Evolutionary conservation across 2,329 filamentous ascomycete species (phyloP).

Genomic region (Talaromyces piceae): DNA sequence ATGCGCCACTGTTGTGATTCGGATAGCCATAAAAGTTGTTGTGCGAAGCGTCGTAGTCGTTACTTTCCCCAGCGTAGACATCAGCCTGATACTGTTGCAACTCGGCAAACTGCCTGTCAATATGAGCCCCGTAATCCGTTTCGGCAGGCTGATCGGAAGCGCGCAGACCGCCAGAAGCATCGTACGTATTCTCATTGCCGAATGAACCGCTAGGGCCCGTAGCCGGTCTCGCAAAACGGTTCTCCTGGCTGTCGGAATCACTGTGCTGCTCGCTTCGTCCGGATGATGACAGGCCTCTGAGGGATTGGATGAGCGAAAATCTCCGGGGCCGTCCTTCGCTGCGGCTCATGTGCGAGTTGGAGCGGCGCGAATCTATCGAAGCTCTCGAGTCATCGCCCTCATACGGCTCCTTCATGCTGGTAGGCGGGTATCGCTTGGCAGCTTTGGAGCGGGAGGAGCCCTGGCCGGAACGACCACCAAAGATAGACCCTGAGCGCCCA

Average conservation of each 20-base stretch:
- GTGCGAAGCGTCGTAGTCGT: constrained; percentile 31
- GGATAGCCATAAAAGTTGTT: constrained; percentile 11
- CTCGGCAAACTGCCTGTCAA: constrained; percentile 35
- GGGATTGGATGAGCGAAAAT: constrained; percentile 65
- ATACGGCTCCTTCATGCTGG: constrained; percentile 76
- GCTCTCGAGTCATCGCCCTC: constrained; percentile 52
- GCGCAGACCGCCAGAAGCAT: background rate
- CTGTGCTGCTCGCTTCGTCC: constrained; percentile 45
- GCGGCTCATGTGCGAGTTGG: constrained; percentile 65
- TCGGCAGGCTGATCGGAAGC: constrained; percentile 19
- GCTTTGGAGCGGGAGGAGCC: constrained; percentile 37
- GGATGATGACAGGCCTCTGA: constrained; percentile 57
- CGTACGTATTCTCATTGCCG: constrained; percentile 19
- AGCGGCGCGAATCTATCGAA: constrained; percentile 68
- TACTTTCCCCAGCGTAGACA: constrained; percentile 13
- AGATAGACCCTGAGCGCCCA: constrained; percentile 73
- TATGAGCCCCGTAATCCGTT: constrained; percentile 34
- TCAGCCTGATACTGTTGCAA: constrained; percentile 17
- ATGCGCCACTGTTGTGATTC: constrained; percentile 37
- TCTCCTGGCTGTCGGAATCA: constrained; percentile 37
- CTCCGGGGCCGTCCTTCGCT: constrained; percentile 56
- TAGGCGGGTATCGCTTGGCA: constrained; percentile 72
- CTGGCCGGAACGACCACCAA: constrained; percentile 49
- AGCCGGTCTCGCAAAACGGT: constrained; percentile 24
- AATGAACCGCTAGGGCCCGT: constrained; percentile 25